These are phyloP conservation scores for Planoprotostelium fungivorum DNA, from an alignment of 78 protist species.

Conservation along the genomic window DNA sequence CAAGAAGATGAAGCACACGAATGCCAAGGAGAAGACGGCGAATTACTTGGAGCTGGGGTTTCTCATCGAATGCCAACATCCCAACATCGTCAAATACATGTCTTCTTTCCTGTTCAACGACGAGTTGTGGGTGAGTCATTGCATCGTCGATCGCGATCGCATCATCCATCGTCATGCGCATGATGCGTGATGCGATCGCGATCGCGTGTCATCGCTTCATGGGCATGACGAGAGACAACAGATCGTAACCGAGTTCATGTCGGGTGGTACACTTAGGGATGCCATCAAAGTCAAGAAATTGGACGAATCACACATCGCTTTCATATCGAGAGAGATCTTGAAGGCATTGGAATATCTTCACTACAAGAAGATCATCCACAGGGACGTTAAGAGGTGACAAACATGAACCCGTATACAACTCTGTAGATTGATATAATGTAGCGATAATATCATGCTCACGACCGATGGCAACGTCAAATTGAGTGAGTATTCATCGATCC, in stretches of 20 bases:
- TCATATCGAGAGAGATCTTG: not conserved
- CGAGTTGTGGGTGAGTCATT: not conserved
- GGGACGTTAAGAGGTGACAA: not conserved
- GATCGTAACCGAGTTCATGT: not conserved
- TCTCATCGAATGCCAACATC: not conserved
- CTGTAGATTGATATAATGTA: too few relatives aligned
- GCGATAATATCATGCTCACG: not conserved
- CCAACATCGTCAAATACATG: not conserved
- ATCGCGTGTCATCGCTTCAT: too few relatives aligned
- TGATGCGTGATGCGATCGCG: too few relatives aligned
- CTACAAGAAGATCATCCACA: not conserved
- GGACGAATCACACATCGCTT: not conserved
- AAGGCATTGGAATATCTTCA: not conserved
- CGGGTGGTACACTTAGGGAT: not conserved
- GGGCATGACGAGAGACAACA: too few relatives aligned
- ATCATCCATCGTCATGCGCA: too few relatives aligned
- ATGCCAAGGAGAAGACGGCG: not conserved
- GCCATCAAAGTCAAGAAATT: not conserved
- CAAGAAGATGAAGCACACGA: not conserved
- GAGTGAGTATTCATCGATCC: not conserved
- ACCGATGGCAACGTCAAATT: not conserved
- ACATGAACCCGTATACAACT: too few relatives aligned
- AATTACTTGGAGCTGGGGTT: not conserved
- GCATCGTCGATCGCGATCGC: not conserved
- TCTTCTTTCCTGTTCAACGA: not conserved